Percentiles rank a stretch among this genome's conserved stretches.
Conservation (phyloP, 2,329 filamentous ascomycete species). For the Fusarium guadeloupense region DNA sequence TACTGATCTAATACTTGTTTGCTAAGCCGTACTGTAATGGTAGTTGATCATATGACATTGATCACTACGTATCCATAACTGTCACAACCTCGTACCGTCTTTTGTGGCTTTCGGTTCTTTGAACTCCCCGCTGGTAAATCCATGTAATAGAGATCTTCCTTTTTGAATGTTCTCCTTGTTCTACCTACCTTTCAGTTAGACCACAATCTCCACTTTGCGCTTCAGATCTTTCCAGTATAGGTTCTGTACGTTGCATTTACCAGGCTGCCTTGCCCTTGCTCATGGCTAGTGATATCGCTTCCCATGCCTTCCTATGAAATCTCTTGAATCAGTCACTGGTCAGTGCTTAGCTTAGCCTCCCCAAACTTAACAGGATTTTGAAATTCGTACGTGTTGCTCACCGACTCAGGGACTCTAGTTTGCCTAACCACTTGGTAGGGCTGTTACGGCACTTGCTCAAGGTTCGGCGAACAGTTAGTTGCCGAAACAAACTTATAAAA, state of each 20-base stretch:
- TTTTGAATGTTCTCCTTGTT: background rate
- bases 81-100: background rate
- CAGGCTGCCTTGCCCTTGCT: background rate
- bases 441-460: too few species aligned
- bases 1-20: too few species aligned
- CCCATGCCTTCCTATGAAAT: background rate
- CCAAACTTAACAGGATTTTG: background rate
- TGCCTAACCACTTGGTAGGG: background rate
- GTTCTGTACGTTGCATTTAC: constrained; percentile 7
- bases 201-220: background rate
- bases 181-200: background rate
- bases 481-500: background rate
- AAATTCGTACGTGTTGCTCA: background rate
- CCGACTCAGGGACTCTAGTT: background rate
- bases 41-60: too few species aligned
- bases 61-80: background rate
- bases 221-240: background rate
- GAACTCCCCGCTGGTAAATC: background rate
- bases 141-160: constrained; percentile 3
- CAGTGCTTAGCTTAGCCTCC: background rate
- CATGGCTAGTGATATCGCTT: background rate
- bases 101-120: background rate
- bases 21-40: too few species aligned
- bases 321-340: constrained; percentile 6
- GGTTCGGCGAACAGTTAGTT: too few species aligned